phyloP scores from a whole-genome alignment of 768 basidiomycete species.

The Dacryopinax spathularia region DNA sequence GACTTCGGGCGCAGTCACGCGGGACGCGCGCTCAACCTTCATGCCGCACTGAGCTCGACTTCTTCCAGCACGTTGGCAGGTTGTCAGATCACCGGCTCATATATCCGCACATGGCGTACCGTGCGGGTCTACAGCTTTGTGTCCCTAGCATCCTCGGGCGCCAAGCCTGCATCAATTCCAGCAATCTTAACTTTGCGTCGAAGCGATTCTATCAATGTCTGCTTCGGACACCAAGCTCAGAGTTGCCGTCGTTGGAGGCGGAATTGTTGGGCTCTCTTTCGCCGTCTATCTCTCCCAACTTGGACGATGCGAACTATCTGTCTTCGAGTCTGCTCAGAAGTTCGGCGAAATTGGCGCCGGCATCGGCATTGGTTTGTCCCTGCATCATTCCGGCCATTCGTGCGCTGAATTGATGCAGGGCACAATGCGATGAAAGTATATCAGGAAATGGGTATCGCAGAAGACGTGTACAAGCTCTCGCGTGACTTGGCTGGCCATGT shows the following conservation, averaged over 20 bases:
- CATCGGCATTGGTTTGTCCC: slow-evolving; percentile 16
- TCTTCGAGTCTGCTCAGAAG: slow-evolving; percentile 27
- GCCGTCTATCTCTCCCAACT: not conserved
- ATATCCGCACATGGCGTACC: too few relatives aligned
- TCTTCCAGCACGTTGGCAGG: too few relatives aligned
- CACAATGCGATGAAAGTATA: not conserved
- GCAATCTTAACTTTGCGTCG: too few relatives aligned
- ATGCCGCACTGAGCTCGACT: too few relatives aligned
- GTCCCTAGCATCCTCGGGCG: too few relatives aligned
- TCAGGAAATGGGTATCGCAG: not conserved
- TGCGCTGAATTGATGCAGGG: too few relatives aligned
- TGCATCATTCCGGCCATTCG: not conserved
- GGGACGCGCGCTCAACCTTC: too few relatives aligned
- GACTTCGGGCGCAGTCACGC: too few relatives aligned
- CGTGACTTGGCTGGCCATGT: not conserved
- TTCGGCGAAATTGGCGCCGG: slow-evolving; percentile 40
- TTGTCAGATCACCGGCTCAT: too few relatives aligned
- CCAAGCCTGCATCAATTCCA: too few relatives aligned
- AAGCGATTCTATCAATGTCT: too few relatives aligned
- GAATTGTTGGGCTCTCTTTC: slow-evolving; percentile 19
- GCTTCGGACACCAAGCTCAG: not conserved
- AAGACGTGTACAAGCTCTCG: not conserved
- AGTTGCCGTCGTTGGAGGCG: slow-evolving; percentile 13
- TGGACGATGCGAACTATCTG: slow-evolving; percentile 11
- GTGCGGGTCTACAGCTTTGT: too few relatives aligned